phyloP scores from a whole-genome alignment of 78 protist genomes.

The slime mould (Dictyostelium discoideum) region DNA sequence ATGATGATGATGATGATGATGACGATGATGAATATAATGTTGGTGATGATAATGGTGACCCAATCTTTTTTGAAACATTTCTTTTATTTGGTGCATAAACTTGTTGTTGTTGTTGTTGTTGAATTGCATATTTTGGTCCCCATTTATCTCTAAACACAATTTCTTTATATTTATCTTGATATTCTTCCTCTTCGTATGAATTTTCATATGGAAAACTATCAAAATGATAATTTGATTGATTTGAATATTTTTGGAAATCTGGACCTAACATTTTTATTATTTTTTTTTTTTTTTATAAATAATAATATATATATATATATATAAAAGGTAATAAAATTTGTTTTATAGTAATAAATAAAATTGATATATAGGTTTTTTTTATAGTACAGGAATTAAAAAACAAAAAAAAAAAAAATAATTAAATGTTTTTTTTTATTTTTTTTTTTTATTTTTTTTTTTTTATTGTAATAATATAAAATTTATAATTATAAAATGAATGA shows the following conservation, averaged over 20 bases:
- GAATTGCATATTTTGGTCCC: conserved; percentile 7
- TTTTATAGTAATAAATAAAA: neutral
- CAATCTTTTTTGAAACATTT: neutral
- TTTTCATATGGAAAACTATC: conserved; percentile 64
- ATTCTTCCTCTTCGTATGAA: conserved; percentile 39
- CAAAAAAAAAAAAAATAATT: too few relatives aligned
- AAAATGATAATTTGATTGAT: conserved; percentile 13
- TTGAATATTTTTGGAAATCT: neutral
- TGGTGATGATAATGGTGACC: neutral
- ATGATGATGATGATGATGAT: neutral
- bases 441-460: too few relatives aligned
- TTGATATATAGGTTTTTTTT: too few relatives aligned
- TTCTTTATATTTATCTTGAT: neutral
- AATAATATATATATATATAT: too few relatives aligned
- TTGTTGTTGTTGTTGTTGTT: neutral
- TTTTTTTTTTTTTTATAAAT: neutral
- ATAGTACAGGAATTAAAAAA: neutral
- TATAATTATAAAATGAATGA: neutral
- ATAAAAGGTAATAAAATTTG: too few relatives aligned
- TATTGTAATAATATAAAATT: neutral
- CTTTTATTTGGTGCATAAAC: neutral
- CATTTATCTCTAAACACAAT: neutral
- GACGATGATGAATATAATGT: neutral
- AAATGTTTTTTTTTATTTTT: too few relatives aligned
- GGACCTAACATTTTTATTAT: neutral